These are phyloP conservation scores for Rhodotorula diobovata DNA, from an alignment of 768 basidiomycete species.

Conservation along the genomic window DNA sequence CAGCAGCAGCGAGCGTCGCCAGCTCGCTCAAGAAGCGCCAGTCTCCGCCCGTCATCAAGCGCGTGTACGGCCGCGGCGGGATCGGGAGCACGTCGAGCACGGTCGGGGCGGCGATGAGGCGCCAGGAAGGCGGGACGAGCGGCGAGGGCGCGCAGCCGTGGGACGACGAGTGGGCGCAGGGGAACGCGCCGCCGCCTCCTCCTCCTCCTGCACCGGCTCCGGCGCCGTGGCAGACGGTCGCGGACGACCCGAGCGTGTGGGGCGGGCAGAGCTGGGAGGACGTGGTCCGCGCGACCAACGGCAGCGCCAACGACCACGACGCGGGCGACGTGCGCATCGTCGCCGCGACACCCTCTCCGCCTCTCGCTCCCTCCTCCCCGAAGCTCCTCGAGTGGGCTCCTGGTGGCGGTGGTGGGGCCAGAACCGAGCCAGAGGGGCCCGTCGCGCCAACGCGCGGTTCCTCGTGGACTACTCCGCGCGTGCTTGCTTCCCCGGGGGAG, in stretches of 20 bases:
- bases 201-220: background rate
- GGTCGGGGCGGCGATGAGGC: background rate
- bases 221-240: too few species aligned
- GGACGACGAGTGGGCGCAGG: background rate
- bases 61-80: background rate
- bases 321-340: background rate
- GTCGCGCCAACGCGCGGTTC: background rate
- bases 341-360: background rate
- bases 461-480: constrained; percentile 5
- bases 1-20: too few species aligned
- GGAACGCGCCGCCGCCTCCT: background rate
- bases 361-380: background rate
- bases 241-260: too few species aligned
- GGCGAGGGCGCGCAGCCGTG: background rate
- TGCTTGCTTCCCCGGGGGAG: constrained; percentile 2
- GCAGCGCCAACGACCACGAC: background rate
- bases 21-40: background rate
- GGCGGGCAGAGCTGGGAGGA: background rate
- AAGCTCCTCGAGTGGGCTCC: too few species aligned
- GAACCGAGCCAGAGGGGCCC: background rate
- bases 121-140: background rate
- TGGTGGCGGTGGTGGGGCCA: too few species aligned
- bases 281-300: background rate
- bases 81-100: too few species aligned
- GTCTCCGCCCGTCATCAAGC: background rate